A percentile compares a stretch with the other conserved stretches of the same genome.
phyloP scores from a whole-genome alignment of 1,284 basidiomycete species.

The Thelephora terrestris region DNA sequence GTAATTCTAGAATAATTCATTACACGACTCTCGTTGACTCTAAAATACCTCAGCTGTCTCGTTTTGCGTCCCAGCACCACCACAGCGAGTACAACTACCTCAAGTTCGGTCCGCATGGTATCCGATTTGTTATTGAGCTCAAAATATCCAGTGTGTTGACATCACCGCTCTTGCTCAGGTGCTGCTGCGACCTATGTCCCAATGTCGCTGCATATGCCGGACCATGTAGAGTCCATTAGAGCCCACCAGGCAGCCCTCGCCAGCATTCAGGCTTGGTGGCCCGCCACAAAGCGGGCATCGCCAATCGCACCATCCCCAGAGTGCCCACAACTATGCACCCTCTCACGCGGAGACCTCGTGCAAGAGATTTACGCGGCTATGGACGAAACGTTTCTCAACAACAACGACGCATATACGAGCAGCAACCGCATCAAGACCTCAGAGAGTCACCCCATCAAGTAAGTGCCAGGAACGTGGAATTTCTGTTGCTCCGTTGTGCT shows the following conservation, averaged over 20 bases:
- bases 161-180: conserved; percentile 26
- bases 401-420: conserved; percentile 12
- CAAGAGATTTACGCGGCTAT: conserved; percentile 46
- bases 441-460: conserved; percentile 80
- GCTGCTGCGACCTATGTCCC: conserved; percentile 55
- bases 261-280: conserved; percentile 45
- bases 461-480: conserved; percentile 14
- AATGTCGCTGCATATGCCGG: conserved; percentile 59
- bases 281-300: conserved; percentile 15
- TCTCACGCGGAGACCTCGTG: conserved; percentile 25
- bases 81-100: conserved; percentile 64
- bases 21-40: neutral
- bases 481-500: neutral
- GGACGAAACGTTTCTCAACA: conserved; percentile 26
- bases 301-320: conserved; percentile 2
- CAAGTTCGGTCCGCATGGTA: conserved; percentile 63
- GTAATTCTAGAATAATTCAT: neutral
- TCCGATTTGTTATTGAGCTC: neutral
- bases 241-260: conserved; percentile 45
- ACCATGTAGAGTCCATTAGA: conserved; percentile 50
- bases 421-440: conserved; percentile 55
- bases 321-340: neutral
- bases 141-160: neutral
- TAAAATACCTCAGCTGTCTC: conserved; percentile 32
- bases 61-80: conserved; percentile 73